Evolutionary conservation across 345 rosid species (phyloP).

Genomic region (Cardiospermum halicacabum): DNA sequence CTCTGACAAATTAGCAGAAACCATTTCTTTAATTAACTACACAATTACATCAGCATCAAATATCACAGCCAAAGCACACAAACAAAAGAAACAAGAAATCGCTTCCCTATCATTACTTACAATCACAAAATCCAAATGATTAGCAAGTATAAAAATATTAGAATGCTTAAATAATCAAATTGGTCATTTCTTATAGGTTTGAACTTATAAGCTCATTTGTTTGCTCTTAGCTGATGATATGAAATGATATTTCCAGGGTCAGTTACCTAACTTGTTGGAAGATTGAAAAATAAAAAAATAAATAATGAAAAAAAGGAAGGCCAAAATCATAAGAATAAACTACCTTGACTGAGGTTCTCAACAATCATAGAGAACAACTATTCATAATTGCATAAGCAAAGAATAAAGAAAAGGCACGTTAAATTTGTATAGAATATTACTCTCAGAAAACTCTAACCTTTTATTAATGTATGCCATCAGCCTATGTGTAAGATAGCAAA

Average conservation of each 20-base stretch:
- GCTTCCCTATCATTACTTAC: background rate
- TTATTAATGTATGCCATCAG: slow-evolving; percentile 68
- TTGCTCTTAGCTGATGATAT: background rate
- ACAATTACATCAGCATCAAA: slow-evolving; percentile 1
- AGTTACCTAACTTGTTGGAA: too few relatives aligned
- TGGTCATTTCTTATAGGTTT: too few relatives aligned
- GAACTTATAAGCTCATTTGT: too few relatives aligned
- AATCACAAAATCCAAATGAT: background rate
- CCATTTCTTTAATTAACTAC: slow-evolving; percentile 7
- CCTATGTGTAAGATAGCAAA: slow-evolving; percentile 88
- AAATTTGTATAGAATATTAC: background rate
- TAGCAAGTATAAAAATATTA: background rate
- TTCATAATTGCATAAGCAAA: background rate
- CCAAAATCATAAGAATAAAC: background rate
- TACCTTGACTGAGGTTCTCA: background rate
- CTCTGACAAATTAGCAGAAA: slow-evolving; percentile 43
- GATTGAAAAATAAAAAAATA: background rate
- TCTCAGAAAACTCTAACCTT: slow-evolving; percentile 37
- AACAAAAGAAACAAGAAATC: background rate
- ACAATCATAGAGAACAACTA: background rate
- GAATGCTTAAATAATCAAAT: too few relatives aligned
- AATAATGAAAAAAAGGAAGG: background rate
- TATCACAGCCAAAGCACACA: background rate
- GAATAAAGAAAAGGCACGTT: background rate
- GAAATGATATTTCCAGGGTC: slow-evolving; percentile 4